Evolutionary conservation across 805 yeast genomes (phyloP).

Genomic region (Spathaspora hagerdaliae): DNA sequence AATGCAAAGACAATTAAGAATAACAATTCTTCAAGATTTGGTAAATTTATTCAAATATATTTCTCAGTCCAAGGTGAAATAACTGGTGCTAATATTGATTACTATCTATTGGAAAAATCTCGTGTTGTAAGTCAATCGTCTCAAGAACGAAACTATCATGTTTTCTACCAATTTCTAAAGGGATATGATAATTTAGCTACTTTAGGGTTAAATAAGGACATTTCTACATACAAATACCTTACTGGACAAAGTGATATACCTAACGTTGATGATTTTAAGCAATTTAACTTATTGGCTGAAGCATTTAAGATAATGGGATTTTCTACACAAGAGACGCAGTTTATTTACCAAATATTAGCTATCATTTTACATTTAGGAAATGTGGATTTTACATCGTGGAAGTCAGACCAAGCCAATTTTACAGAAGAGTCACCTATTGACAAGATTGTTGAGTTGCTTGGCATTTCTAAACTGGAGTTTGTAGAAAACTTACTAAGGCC

Average conservation of each 20-base stretch:
- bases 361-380: constrained; percentile 84
- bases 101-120: constrained; percentile 91
- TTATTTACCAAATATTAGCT: constrained; percentile 66
- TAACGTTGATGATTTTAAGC: constrained; percentile 71
- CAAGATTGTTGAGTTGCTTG: constrained; percentile 57
- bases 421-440: constrained; percentile 48
- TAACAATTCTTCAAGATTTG: constrained; percentile 93
- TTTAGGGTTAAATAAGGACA: constrained; percentile 40
- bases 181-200: constrained; percentile 56
- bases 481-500: constrained; percentile 68
- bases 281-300: constrained; percentile 55
- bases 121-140: constrained; percentile 76
- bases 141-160: constrained; percentile 87
- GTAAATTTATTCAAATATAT: constrained; percentile 88
- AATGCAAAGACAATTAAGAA: constrained; percentile 94
- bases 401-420: constrained; percentile 73
- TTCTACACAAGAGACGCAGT: constrained; percentile 45
- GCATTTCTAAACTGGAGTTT: constrained; percentile 49
- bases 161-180: constrained; percentile 79
- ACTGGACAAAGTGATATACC: constrained; percentile 39
- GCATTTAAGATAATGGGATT: constrained; percentile 79
- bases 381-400: constrained; percentile 62
- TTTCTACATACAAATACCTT: constrained; percentile 52
- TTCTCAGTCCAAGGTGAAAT: constrained; percentile 62
- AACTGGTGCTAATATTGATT: constrained; percentile 87